Conservation (phyloP, 495 filamentous ascomycete genomes). For the Alectoria sarmentosa region DNA sequence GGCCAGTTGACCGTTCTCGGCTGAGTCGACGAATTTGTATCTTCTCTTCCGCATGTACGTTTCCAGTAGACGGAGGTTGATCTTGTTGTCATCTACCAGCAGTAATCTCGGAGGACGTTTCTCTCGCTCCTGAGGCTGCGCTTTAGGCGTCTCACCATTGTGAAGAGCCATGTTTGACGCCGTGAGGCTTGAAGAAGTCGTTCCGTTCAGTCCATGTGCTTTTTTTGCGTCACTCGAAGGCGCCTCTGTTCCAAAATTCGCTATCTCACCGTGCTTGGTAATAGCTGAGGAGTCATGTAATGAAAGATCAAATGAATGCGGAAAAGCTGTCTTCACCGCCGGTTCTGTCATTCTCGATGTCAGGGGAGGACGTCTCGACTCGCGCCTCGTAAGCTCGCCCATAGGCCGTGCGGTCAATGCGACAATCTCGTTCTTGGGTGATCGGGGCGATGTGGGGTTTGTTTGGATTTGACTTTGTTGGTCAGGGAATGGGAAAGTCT, state of each 20-base stretch:
- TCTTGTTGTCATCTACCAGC: constrained; percentile 68
- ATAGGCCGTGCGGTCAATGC: not conserved
- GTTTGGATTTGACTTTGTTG: not conserved
- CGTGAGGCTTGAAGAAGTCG: constrained; percentile 6
- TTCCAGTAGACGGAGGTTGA: constrained; percentile 64
- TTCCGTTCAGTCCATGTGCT: not conserved
- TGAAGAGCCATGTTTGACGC: constrained; percentile 12
- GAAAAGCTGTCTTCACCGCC: constrained; percentile 5
- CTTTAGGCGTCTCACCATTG: not conserved
- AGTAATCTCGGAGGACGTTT: constrained; percentile 40
- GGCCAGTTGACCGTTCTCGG: constrained; percentile 47
- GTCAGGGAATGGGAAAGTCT: constrained; percentile 12
- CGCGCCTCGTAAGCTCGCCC: constrained; percentile 14
- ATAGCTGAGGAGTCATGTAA: constrained; percentile 1
- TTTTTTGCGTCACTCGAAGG: constrained; percentile 3
- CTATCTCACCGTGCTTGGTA: constrained; percentile 12
- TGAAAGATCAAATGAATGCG: not conserved
- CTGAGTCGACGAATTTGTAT: constrained; percentile 36
- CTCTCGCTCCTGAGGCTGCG: constrained; percentile 8
- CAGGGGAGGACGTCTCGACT: constrained; percentile 15
- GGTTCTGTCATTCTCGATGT: constrained; percentile 22
- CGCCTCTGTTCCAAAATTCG: constrained; percentile 2
- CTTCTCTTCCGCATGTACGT: constrained; percentile 51
- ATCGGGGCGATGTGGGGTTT: not conserved
- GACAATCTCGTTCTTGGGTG: not conserved